Evolutionary conservation across 1,284 basidiomycete species (phyloP), one percentile per base, ranked within the genome.

Genomic region (Puccinia hordei): DNA sequence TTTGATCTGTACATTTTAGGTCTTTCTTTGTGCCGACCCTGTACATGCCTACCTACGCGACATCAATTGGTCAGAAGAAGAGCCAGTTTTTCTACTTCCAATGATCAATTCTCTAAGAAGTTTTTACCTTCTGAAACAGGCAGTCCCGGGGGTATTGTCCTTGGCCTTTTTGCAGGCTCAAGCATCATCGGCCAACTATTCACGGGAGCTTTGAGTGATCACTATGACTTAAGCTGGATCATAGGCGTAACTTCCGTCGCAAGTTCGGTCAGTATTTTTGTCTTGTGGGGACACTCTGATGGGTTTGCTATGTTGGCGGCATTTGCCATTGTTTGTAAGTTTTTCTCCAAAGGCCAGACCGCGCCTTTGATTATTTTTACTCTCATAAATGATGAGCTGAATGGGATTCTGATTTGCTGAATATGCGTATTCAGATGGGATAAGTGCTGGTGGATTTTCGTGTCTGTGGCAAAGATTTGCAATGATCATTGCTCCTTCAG

Each of bases 371-470:
- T n/a, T n/a, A n/a, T n/a, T n/a, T n/a, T n/a, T n/a, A n/a, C n/a
- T n/a, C n/a, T n/a, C n/a, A n/a, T n/a, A n/a, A n/a, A n/a, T n/a
- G n/a, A n/a, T n/a, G n/a, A n/a, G n/a, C 38, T 41, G 38, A 41
- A 51, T 53, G 19, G 15, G 30, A 72, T 24, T 17, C 27, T 46
- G 22, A 15, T 27, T 72, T 22, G 30, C 44, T 53, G 15, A 13
- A 53, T 27, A 53, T 53, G n/a, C 51, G 9, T 13, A 61, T 38
- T n/a, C n/a, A 76, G 74, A 76, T 68, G 74, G 74, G 53, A 59
- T 76, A 22, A 76, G 74, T 68, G 74, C 74, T n/a, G 74, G 74
- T 33, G 74, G 74, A 30, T 76, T 76, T 55, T 76, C 74, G 35
- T 66, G 74, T 38, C 63, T 76, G 22, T 76, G 74, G 74, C 74